phyloP scores from a whole-genome alignment of 108 stramenopile species.

The Pinguiococcus pyrenoidosus region DNA sequence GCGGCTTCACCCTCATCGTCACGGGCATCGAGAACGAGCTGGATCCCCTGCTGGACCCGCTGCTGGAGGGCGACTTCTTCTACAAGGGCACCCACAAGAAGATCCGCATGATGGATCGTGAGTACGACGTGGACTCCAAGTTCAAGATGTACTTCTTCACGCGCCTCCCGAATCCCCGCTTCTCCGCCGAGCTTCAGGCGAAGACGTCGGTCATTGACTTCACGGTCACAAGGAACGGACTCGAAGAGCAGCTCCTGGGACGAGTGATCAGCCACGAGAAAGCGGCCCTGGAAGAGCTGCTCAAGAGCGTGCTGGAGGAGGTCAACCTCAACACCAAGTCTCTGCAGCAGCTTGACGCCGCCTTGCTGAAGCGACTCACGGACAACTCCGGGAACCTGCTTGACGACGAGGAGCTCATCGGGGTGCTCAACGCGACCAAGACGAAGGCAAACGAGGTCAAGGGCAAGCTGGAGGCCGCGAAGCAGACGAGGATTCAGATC shows the following conservation, averaged over 20 bases:
- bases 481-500: constrained; percentile 28
- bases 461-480: constrained; percentile 30
- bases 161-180: constrained; percentile 39
- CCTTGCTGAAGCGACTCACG: constrained; percentile 27
- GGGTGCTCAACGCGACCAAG: constrained; percentile 34
- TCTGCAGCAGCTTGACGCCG: constrained; percentile 20
- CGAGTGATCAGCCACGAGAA: constrained; percentile 38
- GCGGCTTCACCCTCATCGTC: constrained; percentile 28
- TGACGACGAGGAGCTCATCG: constrained; percentile 38
- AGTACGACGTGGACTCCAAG: constrained; percentile 30
- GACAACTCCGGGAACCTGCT: constrained; percentile 38
- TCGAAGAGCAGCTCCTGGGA: constrained; percentile 42
- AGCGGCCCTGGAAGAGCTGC: constrained; percentile 32
- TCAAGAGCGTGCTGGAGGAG: constrained; percentile 28
- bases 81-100: background rate
- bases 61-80: constrained; percentile 34
- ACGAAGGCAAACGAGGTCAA: constrained; percentile 32
- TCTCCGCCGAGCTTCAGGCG: constrained; percentile 36
- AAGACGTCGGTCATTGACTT: constrained; percentile 39
- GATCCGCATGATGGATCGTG: background rate
- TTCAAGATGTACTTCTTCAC: constrained; percentile 46
- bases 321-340: constrained; percentile 29
- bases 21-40: constrained; percentile 29
- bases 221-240: constrained; percentile 35
- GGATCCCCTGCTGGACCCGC: constrained; percentile 34